Evolutionary conservation across 2,329 filamentous ascomycete genomes (phyloP).

Genomic region (Zymoseptoria crescenta): DNA sequence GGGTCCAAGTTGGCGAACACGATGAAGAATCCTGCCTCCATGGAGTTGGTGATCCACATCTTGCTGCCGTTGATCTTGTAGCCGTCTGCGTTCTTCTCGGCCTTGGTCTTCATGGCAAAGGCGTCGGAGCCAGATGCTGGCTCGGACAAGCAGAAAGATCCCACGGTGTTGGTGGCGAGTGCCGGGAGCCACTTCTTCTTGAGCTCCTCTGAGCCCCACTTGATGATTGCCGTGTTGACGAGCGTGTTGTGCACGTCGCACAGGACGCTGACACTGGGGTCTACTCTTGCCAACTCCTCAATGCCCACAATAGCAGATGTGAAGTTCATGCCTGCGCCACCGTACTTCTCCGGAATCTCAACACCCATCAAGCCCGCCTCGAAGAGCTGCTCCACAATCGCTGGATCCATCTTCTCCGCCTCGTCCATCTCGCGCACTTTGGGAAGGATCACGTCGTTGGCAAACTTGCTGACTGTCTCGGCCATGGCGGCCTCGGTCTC

Average conservation of each 20-base stretch:
- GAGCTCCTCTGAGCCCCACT: slow-evolving; percentile 66
- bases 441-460: slow-evolving; percentile 77
- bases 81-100: slow-evolving; percentile 70
- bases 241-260: slow-evolving; percentile 98
- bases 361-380: slow-evolving; percentile 97
- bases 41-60: slow-evolving; percentile 99
- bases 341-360: slow-evolving; percentile 95
- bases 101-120: slow-evolving; percentile 88
- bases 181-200: slow-evolving; percentile 86
- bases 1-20: slow-evolving; percentile 95
- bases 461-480: slow-evolving; percentile 85
- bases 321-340: slow-evolving; percentile 98
- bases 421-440: slow-evolving; percentile 97
- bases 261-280: slow-evolving; percentile 90
- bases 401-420: slow-evolving; percentile 83
- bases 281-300: slow-evolving; percentile 88
- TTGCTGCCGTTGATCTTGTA: slow-evolving; percentile 87
- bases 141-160: slow-evolving; percentile 29
- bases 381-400: slow-evolving; percentile 84
- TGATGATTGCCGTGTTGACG: slow-evolving; percentile 86
- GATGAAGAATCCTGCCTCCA: slow-evolving; percentile 91
- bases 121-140: slow-evolving; percentile 82
- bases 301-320: slow-evolving; percentile 93
- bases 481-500: slow-evolving; percentile 85
- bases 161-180: slow-evolving; percentile 82